phyloP scores from a whole-genome alignment of 1,284 basidiomycete species.

The Crepidotus sp. region DNA sequence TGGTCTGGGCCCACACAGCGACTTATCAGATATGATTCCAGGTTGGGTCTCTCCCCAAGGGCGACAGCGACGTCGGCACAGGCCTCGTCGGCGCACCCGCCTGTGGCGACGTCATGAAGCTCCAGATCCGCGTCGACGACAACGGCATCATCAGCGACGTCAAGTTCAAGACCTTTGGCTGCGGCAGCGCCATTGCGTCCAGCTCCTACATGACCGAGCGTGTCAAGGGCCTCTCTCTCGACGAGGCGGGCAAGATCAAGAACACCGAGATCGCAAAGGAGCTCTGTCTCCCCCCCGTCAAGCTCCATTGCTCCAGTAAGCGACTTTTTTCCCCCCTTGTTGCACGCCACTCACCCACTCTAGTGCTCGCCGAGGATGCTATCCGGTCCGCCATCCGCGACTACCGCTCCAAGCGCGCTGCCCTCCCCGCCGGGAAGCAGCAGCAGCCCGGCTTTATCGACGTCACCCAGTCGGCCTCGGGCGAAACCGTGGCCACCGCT shows the following conservation, averaged over 20 bases:
- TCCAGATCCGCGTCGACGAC: constrained; percentile 96
- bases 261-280: constrained; percentile 99
- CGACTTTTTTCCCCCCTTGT: constrained; percentile 3
- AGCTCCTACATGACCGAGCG: constrained; percentile 98
- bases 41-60: constrained; percentile 94
- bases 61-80: constrained; percentile 87
- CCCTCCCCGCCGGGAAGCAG: too few relatives aligned
- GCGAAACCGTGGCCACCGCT: constrained; percentile 57
- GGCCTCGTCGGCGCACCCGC: constrained; percentile 98
- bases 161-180: constrained; percentile 98
- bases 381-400: constrained; percentile 93
- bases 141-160: constrained; percentile 94
- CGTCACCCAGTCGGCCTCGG: constrained; percentile 61
- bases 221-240: constrained; percentile 89
- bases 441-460: constrained; percentile 64
- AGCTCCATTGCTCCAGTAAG: constrained; percentile 83
- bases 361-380: constrained; percentile 96
- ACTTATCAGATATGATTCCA: constrained; percentile 57
- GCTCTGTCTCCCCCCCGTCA: constrained; percentile 91
- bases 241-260: constrained; percentile 93
- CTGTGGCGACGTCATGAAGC: constrained; percentile 96
- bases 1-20: constrained; percentile 24
- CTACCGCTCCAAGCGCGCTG: constrained; percentile 73
- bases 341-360: constrained; percentile 16
- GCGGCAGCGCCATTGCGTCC: constrained; percentile 95